Conservation (phyloP, 768 basidiomycete species). For the Suillus subluteus region DNA sequence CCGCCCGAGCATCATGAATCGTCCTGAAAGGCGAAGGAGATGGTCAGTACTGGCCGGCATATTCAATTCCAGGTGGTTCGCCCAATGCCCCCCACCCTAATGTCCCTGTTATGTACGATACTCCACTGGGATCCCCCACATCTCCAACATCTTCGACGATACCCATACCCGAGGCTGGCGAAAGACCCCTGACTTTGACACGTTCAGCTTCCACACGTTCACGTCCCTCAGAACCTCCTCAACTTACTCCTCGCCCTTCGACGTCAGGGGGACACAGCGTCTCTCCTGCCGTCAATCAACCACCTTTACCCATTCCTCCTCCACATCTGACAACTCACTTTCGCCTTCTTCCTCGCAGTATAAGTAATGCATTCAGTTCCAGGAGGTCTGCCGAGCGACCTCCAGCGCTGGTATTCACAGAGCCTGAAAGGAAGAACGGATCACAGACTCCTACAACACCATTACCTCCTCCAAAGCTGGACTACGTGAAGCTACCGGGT, state of each 20-base stretch:
- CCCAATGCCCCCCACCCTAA: slow-evolving; percentile 32
- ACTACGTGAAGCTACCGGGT: slow-evolving; percentile 91
- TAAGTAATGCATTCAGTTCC: slow-evolving; percentile 63
- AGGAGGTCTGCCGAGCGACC: slow-evolving; percentile 64
- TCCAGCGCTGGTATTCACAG: slow-evolving; percentile 39
- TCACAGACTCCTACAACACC: slow-evolving; percentile 39
- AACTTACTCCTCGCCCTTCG: slow-evolving; percentile 34
- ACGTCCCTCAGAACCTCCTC: slow-evolving; percentile 19
- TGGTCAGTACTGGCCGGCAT: slow-evolving; percentile 73
- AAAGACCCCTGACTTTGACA: slow-evolving; percentile 23
- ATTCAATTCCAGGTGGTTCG: slow-evolving; percentile 32
- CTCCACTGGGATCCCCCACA: slow-evolving; percentile 22
- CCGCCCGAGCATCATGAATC: slow-evolving; percentile 33
- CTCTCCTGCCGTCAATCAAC: slow-evolving; percentile 25
- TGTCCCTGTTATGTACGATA: slow-evolving; percentile 26
- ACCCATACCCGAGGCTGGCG: slow-evolving; percentile 20
- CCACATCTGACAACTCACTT: slow-evolving; percentile 44
- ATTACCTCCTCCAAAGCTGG: slow-evolving; percentile 79
- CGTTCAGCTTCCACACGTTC: slow-evolving; percentile 32
- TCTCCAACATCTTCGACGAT: slow-evolving; percentile 22
- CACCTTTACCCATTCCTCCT: slow-evolving; percentile 30
- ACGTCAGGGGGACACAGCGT: slow-evolving; percentile 34
- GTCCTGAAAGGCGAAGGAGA: slow-evolving; percentile 51
- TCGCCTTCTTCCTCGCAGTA: slow-evolving; percentile 72
- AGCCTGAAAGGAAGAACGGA: slow-evolving; percentile 43